Base-by-base conservation (phyloP, 2,329 filamentous ascomycete genomes). In the Podosphaera aphanis region DNA sequence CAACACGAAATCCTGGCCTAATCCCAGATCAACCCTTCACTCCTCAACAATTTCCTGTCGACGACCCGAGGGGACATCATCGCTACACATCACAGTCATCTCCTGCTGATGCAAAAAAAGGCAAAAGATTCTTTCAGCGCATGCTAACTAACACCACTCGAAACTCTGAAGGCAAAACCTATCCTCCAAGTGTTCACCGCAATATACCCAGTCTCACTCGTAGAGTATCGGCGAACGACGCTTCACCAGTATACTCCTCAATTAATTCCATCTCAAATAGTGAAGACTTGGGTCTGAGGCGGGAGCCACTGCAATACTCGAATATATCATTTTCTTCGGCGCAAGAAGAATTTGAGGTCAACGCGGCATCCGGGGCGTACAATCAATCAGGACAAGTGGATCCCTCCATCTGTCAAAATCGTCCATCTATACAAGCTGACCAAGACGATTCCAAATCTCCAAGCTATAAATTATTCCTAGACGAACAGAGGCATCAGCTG, bases 221-320 rank as follows among this genome's bases (percentile, higher is more conserved):
- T 51, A 64, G 70, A 52, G 64, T 68, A 27, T 77, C 74, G 39
- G 75, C 62, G 66, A 69, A 57, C 70, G 69, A 65, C 65, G 68
- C 59, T 57, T 62, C 52, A 55, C 60, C 53, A 52, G 43, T 45
- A 8, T 49, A 68, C 51, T 64, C 64, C 55, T 67, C 66, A 45
- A 47, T 56, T 36, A 60, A 62, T 51, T 62, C 65, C 52, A 55
- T 56, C 7, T 56, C 55, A 8, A 59, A 56, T 36, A 53, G 60
- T 18, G 61, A 63, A 41, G 62, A 64, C 46, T 62, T 63, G 49
- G 63, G 62, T 43, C 38, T 48, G 33, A 54, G 55, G 45, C 55
- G 54, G 52, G 52, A 57, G 56, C 45, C 57, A 56, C 48, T 61
- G 59, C 57, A 54, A 44, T 50, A 49, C 44, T 53, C 56, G 16